Conservation (phyloP, 805 yeast genomes). For the Yarrowia sp. region DNA sequence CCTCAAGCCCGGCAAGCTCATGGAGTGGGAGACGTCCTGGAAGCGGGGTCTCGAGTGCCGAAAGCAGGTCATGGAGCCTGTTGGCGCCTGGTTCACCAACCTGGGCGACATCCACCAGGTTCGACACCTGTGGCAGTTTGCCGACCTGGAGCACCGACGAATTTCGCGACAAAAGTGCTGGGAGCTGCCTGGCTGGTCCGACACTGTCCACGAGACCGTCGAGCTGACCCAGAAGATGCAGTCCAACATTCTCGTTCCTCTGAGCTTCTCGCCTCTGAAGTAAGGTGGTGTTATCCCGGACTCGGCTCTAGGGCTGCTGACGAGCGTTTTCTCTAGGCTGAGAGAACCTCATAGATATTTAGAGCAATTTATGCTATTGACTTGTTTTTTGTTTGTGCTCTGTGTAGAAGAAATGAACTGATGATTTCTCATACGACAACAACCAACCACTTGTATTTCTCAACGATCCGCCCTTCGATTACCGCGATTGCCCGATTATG, state of each 20-base stretch:
- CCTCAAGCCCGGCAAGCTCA: constrained; percentile 42
- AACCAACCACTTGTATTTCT: no score
- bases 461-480: no score
- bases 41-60: constrained; percentile 44
- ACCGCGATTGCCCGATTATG: not conserved
- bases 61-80: constrained; percentile 49
- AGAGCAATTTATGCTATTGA: no score
- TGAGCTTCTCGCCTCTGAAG: constrained; percentile 43
- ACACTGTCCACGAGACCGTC: constrained; percentile 46
- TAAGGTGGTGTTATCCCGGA: no score
- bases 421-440: no score
- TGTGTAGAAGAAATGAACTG: no score
- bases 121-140: constrained; percentile 47
- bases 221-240: constrained; percentile 43
- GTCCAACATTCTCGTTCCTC: constrained; percentile 42
- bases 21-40: constrained; percentile 48
- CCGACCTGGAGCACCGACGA: constrained; percentile 45
- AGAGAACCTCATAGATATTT: no score
- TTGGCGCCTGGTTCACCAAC: constrained; percentile 47
- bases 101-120: constrained; percentile 44
- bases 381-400: no score
- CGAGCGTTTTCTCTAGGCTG: no score
- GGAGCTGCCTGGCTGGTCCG: constrained; percentile 49
- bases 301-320: no score
- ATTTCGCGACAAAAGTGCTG: constrained; percentile 44